Conservation (phyloP, 2,329 filamentous ascomycete genomes). For the Aspergillus phoenicis region DNA sequence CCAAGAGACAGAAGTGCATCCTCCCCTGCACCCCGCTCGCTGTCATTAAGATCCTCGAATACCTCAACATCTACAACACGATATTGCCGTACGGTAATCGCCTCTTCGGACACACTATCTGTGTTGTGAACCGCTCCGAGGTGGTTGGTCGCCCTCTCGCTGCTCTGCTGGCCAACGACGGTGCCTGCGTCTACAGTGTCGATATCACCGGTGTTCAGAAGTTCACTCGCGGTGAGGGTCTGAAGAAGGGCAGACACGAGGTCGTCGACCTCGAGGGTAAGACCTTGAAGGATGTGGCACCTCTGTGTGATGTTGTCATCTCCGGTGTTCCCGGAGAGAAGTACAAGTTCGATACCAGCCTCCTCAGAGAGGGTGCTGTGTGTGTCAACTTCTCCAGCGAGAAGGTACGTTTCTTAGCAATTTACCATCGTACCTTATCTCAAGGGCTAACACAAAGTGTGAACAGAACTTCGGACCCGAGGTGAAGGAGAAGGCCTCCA, state of each 20-base stretch:
- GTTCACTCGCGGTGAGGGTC: constrained; percentile 85
- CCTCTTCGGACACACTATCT: constrained; percentile 89
- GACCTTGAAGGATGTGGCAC: constrained; percentile 77
- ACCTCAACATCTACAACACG: constrained; percentile 94
- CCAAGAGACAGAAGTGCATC: constrained; percentile 78
- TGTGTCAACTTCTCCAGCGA: constrained; percentile 98
- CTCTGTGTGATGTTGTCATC: constrained; percentile 91
- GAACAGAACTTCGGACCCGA: constrained; percentile 78
- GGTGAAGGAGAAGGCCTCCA: constrained; percentile 92
- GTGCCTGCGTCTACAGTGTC: constrained; percentile 91
- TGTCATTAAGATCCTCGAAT: constrained; percentile 94
- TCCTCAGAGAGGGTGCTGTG: constrained; percentile 87
- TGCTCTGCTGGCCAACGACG: constrained; percentile 91
- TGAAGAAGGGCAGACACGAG: constrained; percentile 83
- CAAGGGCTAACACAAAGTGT: constrained; percentile 7
- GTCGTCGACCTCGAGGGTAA: constrained; percentile 81
- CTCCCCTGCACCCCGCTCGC: constrained; percentile 94
- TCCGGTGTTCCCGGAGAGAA: constrained; percentile 84
- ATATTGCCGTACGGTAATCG: constrained; percentile 91
- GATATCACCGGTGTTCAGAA: constrained; percentile 89
- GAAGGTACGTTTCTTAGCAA: constrained; percentile 54
- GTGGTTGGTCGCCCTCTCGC: constrained; percentile 93
- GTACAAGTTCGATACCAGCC: constrained; percentile 84
- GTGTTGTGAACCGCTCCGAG: constrained; percentile 93
- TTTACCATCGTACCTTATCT: background rate